Base-by-base conservation (phyloP, 495 filamentous ascomycete species). In the Mytilinidion resinicola region DNA sequence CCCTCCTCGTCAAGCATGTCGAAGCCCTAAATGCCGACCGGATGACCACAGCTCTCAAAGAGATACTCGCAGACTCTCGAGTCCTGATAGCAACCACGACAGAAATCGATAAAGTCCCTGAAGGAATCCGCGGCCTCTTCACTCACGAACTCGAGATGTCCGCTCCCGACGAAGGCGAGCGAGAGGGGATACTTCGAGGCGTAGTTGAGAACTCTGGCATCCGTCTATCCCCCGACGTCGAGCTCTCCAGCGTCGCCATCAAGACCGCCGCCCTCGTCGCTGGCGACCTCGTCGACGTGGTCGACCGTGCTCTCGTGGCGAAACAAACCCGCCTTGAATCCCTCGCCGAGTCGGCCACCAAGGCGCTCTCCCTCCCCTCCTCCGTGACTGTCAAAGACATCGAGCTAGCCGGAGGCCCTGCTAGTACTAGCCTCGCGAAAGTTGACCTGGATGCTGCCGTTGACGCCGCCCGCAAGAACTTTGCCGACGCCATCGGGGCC, bases 241-340 rank as follows among this genome's bases (percentile, higher is more conserved):
- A 96, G 11, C 76, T 98, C 7, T 76, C 82, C 33, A 79, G 85
- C 19, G 84, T 97, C 36, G 92, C 93, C 7, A 77, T 96, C 48
- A 97, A 96, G 78, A 98, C 93, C 5, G 93, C 93, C 34, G 93
- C 93, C 15, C 79, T 98, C 8, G 93, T 97, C 9, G 93, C 92
- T 25, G 92, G 93, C 11, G 90, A 98, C 70, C 74, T 98, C 34
- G 85, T 91, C 7, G 93, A 98, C 62, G 91, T 98, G 1, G 90
- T 96, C 47, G 91, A 96, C 63, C 82, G 93, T 20, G 93, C 93
- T 7, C 73, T 88, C 9, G 82, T 88, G 7, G 91, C 90, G 1
- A 80, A 87, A 59, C 78, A 78, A 35, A 78, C 80, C 25, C 85
- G 93, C 14, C 76, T 97, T 0, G 87, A 91, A 66, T 69, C 74